These are phyloP conservation scores for Aspergillus ibericus DNA, from an alignment of 2,329 filamentous ascomycete species.

Conservation along the genomic window DNA sequence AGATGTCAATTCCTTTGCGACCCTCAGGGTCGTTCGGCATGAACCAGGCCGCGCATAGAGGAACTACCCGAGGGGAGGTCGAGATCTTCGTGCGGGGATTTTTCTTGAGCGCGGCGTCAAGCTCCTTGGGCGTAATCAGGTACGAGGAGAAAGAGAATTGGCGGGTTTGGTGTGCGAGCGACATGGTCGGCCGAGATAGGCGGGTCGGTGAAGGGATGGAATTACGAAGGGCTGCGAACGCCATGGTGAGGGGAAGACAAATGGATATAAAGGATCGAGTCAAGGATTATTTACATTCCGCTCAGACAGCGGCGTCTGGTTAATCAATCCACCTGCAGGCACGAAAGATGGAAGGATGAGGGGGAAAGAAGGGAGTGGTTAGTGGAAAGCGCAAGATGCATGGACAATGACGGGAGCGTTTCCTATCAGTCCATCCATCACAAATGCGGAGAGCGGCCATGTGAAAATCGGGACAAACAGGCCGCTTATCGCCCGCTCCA, in stretches of 20 bases:
- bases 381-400: not conserved
- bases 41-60: slow-evolving; percentile 93
- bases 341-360: not conserved
- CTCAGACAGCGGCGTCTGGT: slow-evolving; percentile 9
- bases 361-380: not conserved
- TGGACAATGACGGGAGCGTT: not conserved
- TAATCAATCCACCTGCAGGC: slow-evolving; percentile 5
- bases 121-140: slow-evolving; percentile 80
- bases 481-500: slow-evolving; percentile 3
- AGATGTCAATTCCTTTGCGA: slow-evolving; percentile 76
- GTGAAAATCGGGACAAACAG: not conserved
- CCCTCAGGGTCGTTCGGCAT: slow-evolving; percentile 79
- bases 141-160: slow-evolving; percentile 69
- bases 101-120: slow-evolving; percentile 76
- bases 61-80: slow-evolving; percentile 78
- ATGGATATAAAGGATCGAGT: slow-evolving; percentile 8
- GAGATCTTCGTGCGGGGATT: slow-evolving; percentile 78
- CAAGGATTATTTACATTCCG: slow-evolving; percentile 31
- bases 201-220: slow-evolving; percentile 25
- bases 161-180: slow-evolving; percentile 36
- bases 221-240: slow-evolving; percentile 36
- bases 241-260: slow-evolving; percentile 27
- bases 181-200: slow-evolving; percentile 29
- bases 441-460: slow-evolving; percentile 6
- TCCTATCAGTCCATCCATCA: slow-evolving; percentile 4